Percentiles rank a stretch among this genome's conserved stretches.
phyloP scores from a whole-genome alignment of 495 filamentous ascomycete genomes.

The Penicillium maclennaniae region DNA sequence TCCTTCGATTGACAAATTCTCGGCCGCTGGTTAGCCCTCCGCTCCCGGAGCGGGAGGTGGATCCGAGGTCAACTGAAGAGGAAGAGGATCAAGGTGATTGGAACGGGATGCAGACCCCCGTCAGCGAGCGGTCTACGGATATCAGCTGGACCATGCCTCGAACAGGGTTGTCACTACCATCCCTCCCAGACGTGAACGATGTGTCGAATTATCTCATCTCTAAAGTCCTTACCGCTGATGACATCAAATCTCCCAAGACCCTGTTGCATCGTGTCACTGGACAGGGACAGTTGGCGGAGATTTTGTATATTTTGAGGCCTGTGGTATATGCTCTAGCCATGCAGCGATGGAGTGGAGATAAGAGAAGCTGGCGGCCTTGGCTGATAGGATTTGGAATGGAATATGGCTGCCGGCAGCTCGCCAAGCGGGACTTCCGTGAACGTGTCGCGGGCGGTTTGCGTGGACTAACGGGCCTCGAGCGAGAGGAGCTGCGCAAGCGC shows the following conservation, averaged over 20 bases:
- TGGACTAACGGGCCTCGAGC: conserved; percentile 76
- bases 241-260: conserved; percentile 83
- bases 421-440: conserved; percentile 66
- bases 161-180: conserved; percentile 78
- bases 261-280: conserved; percentile 69
- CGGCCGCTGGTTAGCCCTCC: conserved; percentile 80
- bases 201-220: conserved; percentile 81
- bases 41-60: conserved; percentile 78
- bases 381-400: conserved; percentile 82
- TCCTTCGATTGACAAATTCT: conserved; percentile 79
- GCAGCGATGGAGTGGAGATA: conserved; percentile 60
- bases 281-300: conserved; percentile 74
- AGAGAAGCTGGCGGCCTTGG: conserved; percentile 81
- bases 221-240: conserved; percentile 92
- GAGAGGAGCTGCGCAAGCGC: conserved; percentile 78
- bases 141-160: conserved; percentile 89
- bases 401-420: conserved; percentile 79
- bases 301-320: conserved; percentile 86
- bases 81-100: conserved; percentile 43
- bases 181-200: conserved; percentile 71
- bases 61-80: conserved; percentile 58
- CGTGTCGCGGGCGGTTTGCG: conserved; percentile 61
- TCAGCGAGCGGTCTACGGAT: conserved; percentile 42
- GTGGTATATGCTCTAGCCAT: conserved; percentile 85
- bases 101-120: conserved; percentile 48